Percentiles rank a stretch among this genome's conserved stretches.
Conservation (phyloP, 139 green algal genomes). For the Desmodesmus armatus region DNA sequence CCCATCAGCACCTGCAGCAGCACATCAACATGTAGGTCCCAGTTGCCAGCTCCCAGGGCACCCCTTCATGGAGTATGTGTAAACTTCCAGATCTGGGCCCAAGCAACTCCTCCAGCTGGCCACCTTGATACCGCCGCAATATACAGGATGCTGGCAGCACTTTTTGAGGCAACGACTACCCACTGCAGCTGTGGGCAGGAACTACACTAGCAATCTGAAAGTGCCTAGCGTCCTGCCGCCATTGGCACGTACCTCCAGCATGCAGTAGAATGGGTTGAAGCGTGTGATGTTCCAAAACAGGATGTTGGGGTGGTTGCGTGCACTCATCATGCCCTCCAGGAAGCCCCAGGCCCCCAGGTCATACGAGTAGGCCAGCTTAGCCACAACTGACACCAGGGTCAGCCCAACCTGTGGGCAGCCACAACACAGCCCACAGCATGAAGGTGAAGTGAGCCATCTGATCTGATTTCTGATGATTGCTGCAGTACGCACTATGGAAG, state of each 20-base stretch:
- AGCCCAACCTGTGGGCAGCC: too few relatives aligned
- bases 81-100: too few relatives aligned
- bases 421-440: too few relatives aligned
- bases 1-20: constrained; percentile 45
- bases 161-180: background rate
- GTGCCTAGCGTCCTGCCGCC: background rate
- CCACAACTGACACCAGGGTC: background rate
- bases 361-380: constrained; percentile 45
- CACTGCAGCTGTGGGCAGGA: background rate
- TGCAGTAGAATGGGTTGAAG: constrained; percentile 49
- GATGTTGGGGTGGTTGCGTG: constrained; percentile 31
- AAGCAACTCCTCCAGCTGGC: too few relatives aligned
- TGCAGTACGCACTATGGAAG: too few relatives aligned
- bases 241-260: constrained; percentile 36
- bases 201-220: background rate
- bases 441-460: too few relatives aligned
- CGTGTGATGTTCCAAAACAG: constrained; percentile 46
- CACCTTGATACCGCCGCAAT: too few relatives aligned
- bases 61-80: too few relatives aligned
- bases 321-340: constrained; percentile 35
- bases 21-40: too few relatives aligned
- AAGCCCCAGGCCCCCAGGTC: constrained; percentile 37
- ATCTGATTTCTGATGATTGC: too few relatives aligned
- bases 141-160: background rate
- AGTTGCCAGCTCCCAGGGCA: too few relatives aligned